A percentile compares a stretch with the other conserved stretches of the same genome.
Evolutionary conservation across 768 basidiomycete genomes (phyloP).

Genomic region (Leccinum sublutescens): DNA sequence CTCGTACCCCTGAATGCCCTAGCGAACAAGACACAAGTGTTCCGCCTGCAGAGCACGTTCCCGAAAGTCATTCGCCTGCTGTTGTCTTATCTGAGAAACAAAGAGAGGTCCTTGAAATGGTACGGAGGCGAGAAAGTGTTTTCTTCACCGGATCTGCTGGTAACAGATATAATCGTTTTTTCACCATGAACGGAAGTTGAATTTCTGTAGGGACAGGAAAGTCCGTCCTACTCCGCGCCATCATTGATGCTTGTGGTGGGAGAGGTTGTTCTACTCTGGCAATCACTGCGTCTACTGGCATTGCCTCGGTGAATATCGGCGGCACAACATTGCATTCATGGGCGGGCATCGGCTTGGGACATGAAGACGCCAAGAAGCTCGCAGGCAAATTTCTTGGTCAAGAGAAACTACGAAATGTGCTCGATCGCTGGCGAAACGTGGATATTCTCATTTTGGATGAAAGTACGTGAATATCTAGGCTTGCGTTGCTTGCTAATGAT

Average conservation of each 20-base stretch:
- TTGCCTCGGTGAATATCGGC: slow-evolving; percentile 80
- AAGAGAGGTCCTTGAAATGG: slow-evolving; percentile 44
- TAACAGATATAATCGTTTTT: background rate
- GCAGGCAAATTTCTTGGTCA: slow-evolving; percentile 52
- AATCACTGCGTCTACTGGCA: slow-evolving; percentile 78
- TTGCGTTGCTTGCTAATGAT: background rate
- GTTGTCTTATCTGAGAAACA: slow-evolving; percentile 55
- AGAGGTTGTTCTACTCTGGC: slow-evolving; percentile 44
- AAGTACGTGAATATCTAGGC: slow-evolving; percentile 33
- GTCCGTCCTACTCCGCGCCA: slow-evolving; percentile 74
- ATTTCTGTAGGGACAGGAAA: slow-evolving; percentile 66
- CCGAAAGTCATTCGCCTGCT: slow-evolving; percentile 6
- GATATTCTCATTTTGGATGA: slow-evolving; percentile 81
- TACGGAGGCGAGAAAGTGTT: slow-evolving; percentile 60
- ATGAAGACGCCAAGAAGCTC: slow-evolving; percentile 50
- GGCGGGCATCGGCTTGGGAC: slow-evolving; percentile 78
- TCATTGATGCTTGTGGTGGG: slow-evolving; percentile 53
- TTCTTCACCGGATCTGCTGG: slow-evolving; percentile 91
- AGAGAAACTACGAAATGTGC: slow-evolving; percentile 36
- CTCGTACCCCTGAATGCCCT: background rate
- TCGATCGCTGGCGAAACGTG: slow-evolving; percentile 61
- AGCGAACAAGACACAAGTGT: background rate
- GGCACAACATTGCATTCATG: slow-evolving; percentile 80
- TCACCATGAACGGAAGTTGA: slow-evolving; percentile 1
- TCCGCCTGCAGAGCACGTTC: background rate